Base-by-base conservation (phyloP, 2,329 filamentous ascomycete species). In the Alternaria incomplexa region DNA sequence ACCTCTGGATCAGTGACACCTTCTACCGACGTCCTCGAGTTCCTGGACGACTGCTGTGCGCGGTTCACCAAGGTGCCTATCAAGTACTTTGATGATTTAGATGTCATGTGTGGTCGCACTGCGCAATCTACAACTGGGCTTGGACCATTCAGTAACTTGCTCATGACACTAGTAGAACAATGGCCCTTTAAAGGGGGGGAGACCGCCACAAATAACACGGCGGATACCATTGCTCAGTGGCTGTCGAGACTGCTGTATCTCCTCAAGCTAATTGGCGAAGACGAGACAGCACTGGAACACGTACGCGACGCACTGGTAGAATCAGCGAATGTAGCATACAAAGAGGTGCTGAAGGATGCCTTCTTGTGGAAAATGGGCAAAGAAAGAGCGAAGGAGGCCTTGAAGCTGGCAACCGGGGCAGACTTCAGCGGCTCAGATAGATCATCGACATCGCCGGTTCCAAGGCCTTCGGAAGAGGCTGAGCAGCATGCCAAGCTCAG, bases 1-100 rank as follows among this genome's bases (percentile, higher is more conserved):
- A 68, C 85, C 6, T 79, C 73, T 32, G 72, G 71, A 3, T 66
- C 66, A 15, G 68, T 70, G 6, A 43, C 67, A 5, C 66, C 73
- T 26, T 72, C 74, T 1, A 28, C 54, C 11, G 73, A 81, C 13
- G 75, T 93, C 1, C 91, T 91, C 81, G 78, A 83, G 0, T 96
- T 96, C 73, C 78, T 97, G 25, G 94, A 97, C 73, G 93, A 96
- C 65, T 96, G 93, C 77, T 84, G 92, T 56, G 88, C 88, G 28
- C 88, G 94, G 23, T 92, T 92, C 69, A 89, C 90, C 15, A 89
- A 86, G 60, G 90, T 90, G 23, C 91, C 93, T 0, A 90, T 96
- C 73, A 96, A 93, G 75, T 95, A 97, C 73, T 88, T 96, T 26
- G 91, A 96, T 64, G 83, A 89, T 73, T 79, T 92, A 25, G 85